phyloP scores from a whole-genome alignment of 345 rosid genomes.

The Lepidium didymum region DNA sequence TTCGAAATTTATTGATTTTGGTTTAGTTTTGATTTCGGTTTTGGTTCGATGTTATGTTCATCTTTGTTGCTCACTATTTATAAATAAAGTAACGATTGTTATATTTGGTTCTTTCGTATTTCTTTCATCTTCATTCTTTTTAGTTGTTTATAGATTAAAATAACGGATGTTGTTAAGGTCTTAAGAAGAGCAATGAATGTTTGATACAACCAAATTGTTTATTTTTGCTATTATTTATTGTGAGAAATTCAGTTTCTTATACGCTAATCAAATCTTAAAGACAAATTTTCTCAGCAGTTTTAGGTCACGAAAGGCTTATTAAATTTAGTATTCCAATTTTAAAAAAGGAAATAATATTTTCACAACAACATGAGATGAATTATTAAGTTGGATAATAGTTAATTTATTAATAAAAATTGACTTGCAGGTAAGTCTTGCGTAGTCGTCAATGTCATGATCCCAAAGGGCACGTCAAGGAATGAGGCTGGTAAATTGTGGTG shows the following conservation, averaged over 20 bases:
- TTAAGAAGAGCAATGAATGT: not conserved
- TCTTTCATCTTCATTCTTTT: not conserved
- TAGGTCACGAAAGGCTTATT: not conserved
- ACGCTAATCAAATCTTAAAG: not conserved
- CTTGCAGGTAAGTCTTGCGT: not conserved
- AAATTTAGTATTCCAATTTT: not conserved
- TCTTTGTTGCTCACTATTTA: not conserved
- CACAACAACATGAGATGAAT: not conserved
- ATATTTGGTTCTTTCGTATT: not conserved
- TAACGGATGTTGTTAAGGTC: conserved; percentile 3
- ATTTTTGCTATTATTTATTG: not conserved
- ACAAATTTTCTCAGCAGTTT: conserved; percentile 4
- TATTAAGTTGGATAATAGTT: not conserved
- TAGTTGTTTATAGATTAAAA: not conserved
- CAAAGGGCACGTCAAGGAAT: conserved; percentile 3
- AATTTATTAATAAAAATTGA: not conserved
- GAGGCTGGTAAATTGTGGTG: not conserved
- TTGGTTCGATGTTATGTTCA: not conserved
- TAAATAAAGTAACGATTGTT: conserved; percentile 6
- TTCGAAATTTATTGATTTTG: not conserved
- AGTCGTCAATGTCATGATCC: conserved; percentile 5
- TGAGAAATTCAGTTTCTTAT: not conserved
- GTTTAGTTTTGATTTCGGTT: not conserved
- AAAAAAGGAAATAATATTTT: not conserved
- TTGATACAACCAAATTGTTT: conserved; percentile 8